These are phyloP conservation scores for Termitomyces eurrhizus DNA, from an alignment of 768 basidiomycete genomes.

Conservation along the genomic window DNA sequence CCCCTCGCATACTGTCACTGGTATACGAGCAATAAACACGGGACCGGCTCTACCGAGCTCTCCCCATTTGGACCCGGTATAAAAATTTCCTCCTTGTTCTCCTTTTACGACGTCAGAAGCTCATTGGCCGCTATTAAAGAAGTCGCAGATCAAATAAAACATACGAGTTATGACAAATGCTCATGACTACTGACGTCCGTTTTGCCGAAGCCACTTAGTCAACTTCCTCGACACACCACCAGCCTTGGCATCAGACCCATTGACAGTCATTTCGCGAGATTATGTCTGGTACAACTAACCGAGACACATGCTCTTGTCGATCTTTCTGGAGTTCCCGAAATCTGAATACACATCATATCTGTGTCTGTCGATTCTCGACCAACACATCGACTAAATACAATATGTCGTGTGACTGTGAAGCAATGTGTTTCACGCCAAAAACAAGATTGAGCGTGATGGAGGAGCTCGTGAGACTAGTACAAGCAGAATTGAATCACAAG, in stretches of 20 bases:
- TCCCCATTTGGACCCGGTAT: too few species aligned
- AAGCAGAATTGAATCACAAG: not conserved
- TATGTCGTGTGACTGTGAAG: not conserved
- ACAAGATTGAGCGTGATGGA: not conserved
- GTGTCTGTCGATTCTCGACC: not conserved
- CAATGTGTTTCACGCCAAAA: not conserved
- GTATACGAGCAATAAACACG: too few species aligned
- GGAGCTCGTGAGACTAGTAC: not conserved
- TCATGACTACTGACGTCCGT: too few species aligned
- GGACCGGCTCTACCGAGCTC: too few species aligned
- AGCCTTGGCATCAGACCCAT: not conserved
- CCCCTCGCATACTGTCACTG: too few species aligned
- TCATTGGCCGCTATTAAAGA: too few species aligned
- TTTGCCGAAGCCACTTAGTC: too few species aligned
- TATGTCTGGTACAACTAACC: not conserved
- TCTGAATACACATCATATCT: not conserved
- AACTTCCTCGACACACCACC: too few species aligned
- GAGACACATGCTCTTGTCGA: not conserved
- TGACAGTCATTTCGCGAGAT: not conserved
- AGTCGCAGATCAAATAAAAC: too few species aligned
- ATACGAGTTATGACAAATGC: too few species aligned
- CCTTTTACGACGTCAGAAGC: too few species aligned
- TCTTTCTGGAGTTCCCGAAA: not conserved
- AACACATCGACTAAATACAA: not conserved
- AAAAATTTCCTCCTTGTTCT: too few species aligned